phyloP scores from a whole-genome alignment of 2,329 filamentous ascomycete genomes.

The Aspergillus floridensis region DNA sequence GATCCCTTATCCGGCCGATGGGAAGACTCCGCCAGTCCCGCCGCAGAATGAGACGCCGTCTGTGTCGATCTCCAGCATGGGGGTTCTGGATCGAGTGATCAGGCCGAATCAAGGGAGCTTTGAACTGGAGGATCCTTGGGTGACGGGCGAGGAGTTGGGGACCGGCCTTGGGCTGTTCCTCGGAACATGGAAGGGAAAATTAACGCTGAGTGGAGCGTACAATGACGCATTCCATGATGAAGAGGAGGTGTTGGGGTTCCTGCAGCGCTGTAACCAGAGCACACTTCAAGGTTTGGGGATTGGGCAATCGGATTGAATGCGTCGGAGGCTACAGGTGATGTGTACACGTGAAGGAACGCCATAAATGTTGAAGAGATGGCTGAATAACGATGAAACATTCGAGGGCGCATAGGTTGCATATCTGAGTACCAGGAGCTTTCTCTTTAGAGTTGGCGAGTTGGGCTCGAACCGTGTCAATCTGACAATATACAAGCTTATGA shows the following conservation, averaged over 20 bases:
- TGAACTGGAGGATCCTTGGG: conserved; percentile 41
- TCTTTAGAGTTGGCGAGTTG: no score
- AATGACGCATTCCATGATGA: conserved; percentile 46
- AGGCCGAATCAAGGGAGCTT: conserved; percentile 25
- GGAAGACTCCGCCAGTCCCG: conserved; percentile 14
- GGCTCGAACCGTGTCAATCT: no score
- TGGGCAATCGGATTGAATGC: no score
- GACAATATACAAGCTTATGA: no score
- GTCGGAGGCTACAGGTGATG: no score
- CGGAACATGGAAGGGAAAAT: conserved; percentile 37
- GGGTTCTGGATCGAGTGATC: conserved; percentile 37
- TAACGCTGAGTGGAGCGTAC: conserved; percentile 43
- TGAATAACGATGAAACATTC: no score
- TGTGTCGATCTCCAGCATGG: conserved; percentile 24
- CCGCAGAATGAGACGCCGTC: conserved; percentile 19
- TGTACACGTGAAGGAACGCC: no score
- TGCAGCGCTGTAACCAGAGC: conserved; percentile 19
- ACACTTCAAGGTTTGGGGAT: conserved; percentile 4
- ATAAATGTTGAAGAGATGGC: no score
- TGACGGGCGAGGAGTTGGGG: conserved; percentile 47
- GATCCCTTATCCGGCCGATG: conserved; percentile 16
- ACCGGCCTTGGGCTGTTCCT: conserved; percentile 43
- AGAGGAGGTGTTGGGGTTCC: conserved; percentile 17
- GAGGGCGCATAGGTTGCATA: no score
- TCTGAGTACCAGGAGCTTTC: no score